phyloP scores from a whole-genome alignment of 768 basidiomycete species.

The Roridomyces roridus region DNA sequence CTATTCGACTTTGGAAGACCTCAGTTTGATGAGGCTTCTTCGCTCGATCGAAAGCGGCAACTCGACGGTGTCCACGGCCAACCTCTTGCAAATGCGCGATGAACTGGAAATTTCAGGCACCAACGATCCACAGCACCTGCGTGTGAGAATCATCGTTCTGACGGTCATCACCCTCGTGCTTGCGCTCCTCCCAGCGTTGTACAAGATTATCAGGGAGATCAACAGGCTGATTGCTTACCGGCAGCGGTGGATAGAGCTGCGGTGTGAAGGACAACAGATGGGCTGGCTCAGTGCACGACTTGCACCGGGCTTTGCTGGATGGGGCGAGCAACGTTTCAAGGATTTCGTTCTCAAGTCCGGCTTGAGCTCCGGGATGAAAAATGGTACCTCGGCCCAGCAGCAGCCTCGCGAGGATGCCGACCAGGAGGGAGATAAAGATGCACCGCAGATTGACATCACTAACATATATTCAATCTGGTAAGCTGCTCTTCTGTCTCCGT shows the following conservation, averaged over 20 bases:
- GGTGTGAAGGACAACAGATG: slow-evolving; percentile 74
- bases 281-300: slow-evolving; percentile 71
- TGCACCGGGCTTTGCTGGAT: slow-evolving; percentile 72
- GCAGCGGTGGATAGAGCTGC: slow-evolving; percentile 63
- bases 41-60: slow-evolving; percentile 57
- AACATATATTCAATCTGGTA: slow-evolving; percentile 80
- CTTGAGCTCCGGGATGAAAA: slow-evolving; percentile 63
- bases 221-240: slow-evolving; percentile 59
- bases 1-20: slow-evolving; percentile 74
- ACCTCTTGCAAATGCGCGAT: slow-evolving; percentile 41
- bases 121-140: slow-evolving; percentile 49
- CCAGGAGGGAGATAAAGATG: slow-evolving; percentile 39
- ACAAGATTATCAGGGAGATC: slow-evolving; percentile 70
- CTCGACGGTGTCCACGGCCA: slow-evolving; percentile 36
- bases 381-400: slow-evolving; percentile 28
- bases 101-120: slow-evolving; percentile 38
- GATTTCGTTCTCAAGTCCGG: slow-evolving; percentile 70
- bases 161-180: slow-evolving; percentile 66
- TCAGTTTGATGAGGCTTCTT: slow-evolving; percentile 78
- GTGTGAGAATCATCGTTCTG: slow-evolving; percentile 71
- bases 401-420: slow-evolving; percentile 44
- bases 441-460: slow-evolving; percentile 68
- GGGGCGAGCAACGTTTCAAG: slow-evolving; percentile 78
- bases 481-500: slow-evolving; percentile 1
- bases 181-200: slow-evolving; percentile 69